Evolutionary conservation across 306 rosid genomes (phyloP), one percentile per base, ranked within the genome.

Genomic region (Gillenia trifoliata): DNA sequence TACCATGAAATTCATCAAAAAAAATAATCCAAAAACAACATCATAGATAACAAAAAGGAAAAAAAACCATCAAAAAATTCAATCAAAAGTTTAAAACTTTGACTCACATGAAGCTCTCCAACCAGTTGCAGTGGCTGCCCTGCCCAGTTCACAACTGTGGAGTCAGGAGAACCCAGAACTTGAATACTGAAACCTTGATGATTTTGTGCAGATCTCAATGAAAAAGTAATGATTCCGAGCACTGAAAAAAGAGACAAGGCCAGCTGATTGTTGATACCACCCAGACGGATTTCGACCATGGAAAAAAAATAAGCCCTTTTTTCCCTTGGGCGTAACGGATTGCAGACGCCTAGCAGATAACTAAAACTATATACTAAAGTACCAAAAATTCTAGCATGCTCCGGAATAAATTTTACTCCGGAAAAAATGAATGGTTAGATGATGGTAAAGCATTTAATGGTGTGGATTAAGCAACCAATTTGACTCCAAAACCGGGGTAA

Each of bases 201-300:
- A 55, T 23, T 43, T 47, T 74, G 4, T 50, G 80, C 64, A 79
- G 86, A 88, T 88, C 93, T 82, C 74, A 80, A 79, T 25, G n/a
- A 43, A 26, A 75, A 43, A 64, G 34, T 8, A 78, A 59, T 71
- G 38, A 76, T 59, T 57, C 40, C 49, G 45, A 64, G 40, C 77
- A 71, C 65, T 25, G 41, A 49, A 71, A 33, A 10, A 59, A 28
- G 82, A 73, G 88, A 73, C 85, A 84, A 62, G 59, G 52, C 50
- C 93, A 83, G 84, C 81, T 84, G 88, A 76, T 38, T 5, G 28
- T 72, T 30, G 47, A 55, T 67, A 70, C 29, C 80, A 68, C 68
- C 88, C 28, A 75, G 83, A 75, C 77, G 75, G 83, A 63, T 34
- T 55, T 25, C 28, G 67, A 75, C 56, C 85, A 57, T 75, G 81